Percentiles rank a stretch among this genome's conserved stretches.
These are phyloP conservation scores for Fusarium sp. DNA, from an alignment of 2,329 filamentous ascomycete species.

Conservation along the genomic window DNA sequence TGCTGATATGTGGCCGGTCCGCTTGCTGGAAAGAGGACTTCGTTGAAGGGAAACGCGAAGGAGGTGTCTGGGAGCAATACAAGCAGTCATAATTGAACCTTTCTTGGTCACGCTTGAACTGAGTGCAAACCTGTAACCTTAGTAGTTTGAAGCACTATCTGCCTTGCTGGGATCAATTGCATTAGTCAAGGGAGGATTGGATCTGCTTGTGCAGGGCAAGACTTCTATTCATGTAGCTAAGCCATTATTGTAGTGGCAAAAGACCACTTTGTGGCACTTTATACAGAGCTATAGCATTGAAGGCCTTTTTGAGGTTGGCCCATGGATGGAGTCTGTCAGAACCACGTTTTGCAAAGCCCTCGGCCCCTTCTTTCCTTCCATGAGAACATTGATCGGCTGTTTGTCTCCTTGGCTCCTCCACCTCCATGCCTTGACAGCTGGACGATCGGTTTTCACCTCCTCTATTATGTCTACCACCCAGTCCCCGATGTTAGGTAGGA, in stretches of 20 bases:
- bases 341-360: not conserved
- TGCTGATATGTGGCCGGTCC: not conserved
- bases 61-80: not conserved
- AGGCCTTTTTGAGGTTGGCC: not conserved
- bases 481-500: conserved; percentile 17
- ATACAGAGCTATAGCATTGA: not conserved
- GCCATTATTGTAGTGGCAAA: not conserved
- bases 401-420: not conserved
- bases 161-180: not conserved
- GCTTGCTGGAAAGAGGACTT: not conserved
- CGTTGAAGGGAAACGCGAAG: not conserved
- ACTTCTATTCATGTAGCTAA: not conserved
- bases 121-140: not conserved
- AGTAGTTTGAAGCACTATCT: not conserved
- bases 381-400: not conserved
- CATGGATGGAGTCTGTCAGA: not conserved
- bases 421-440: not conserved
- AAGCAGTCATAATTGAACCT: too few relatives aligned
- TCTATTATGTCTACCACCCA: conserved; percentile 22
- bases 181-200: too few relatives aligned
- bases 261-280: accelerated
- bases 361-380: not conserved
- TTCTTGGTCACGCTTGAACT: not conserved
- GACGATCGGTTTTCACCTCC: not conserved
- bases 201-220: too few relatives aligned